A percentile compares a stretch with the other conserved stretches of the same genome.
phyloP scores from a whole-genome alignment of 2,329 filamentous ascomycete genomes.

The Ascochyta fabae region DNA sequence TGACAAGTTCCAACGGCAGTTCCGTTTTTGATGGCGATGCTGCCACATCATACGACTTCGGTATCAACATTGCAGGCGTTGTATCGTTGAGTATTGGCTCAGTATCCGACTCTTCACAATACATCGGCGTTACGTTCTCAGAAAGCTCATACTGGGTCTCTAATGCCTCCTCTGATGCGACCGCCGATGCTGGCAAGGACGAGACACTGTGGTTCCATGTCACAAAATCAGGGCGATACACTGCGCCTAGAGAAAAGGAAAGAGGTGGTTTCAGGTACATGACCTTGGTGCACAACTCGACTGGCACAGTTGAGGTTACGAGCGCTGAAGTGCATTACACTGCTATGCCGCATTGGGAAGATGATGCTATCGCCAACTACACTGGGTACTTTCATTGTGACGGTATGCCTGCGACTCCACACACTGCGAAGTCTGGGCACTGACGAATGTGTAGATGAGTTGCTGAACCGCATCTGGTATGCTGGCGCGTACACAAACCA shows the following conservation, averaged over 20 bases:
- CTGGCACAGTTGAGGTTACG: constrained; percentile 48
- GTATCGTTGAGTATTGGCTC: constrained; percentile 47
- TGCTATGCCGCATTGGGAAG: constrained; percentile 52
- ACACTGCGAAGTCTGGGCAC: not conserved
- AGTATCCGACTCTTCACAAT: constrained; percentile 44
- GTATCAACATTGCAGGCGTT: constrained; percentile 52
- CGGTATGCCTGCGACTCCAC: constrained; percentile 27
- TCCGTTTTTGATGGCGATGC: constrained; percentile 46
- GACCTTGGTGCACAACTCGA: constrained; percentile 54
- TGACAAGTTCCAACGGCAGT: constrained; percentile 38
- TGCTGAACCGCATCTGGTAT: constrained; percentile 55
- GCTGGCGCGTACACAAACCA: constrained; percentile 51
- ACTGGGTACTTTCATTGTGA: constrained; percentile 54
- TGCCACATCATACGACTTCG: constrained; percentile 52
- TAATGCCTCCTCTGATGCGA: constrained; percentile 54
- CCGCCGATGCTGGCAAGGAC: constrained; percentile 55
- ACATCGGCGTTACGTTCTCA: constrained; percentile 53
- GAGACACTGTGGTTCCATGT: constrained; percentile 57
- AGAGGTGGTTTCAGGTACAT: constrained; percentile 57
- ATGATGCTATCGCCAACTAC: constrained; percentile 46
- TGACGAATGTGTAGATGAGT: constrained; percentile 42
- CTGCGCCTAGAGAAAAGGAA: constrained; percentile 50
- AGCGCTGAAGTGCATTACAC: constrained; percentile 53
- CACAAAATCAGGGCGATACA: constrained; percentile 50
- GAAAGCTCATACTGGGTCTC: constrained; percentile 59